Evolutionary conservation across 352 stramenopile genomes (phyloP).

Genomic region (Globisporangium iwayamae): DNA sequence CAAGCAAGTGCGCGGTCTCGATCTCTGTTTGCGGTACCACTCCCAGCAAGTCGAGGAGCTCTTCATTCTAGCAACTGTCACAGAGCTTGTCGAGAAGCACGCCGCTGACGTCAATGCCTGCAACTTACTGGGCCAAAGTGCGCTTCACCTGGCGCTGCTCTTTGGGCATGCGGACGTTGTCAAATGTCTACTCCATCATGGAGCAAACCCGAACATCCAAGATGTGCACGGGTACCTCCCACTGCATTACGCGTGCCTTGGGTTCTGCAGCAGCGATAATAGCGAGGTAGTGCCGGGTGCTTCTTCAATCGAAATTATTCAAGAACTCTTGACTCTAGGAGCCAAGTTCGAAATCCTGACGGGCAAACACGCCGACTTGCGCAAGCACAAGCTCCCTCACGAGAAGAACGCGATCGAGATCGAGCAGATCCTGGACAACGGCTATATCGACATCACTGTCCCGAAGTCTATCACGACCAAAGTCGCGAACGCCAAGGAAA

Average conservation of each 20-base stretch:
- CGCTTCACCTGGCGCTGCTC: constrained; percentile 63
- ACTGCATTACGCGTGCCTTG: constrained; percentile 68
- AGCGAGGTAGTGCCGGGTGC: constrained; percentile 8
- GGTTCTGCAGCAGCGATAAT: constrained; percentile 33
- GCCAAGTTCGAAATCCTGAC: constrained; percentile 22
- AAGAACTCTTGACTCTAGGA: constrained; percentile 28
- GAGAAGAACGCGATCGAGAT: constrained; percentile 58
- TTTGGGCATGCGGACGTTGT: constrained; percentile 46
- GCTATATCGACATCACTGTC: constrained; percentile 27
- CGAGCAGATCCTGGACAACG: constrained; percentile 48
- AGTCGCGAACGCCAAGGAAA: constrained; percentile 28
- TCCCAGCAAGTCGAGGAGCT: constrained; percentile 24
- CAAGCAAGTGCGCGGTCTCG: constrained; percentile 42
- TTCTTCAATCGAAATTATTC: constrained; percentile 26
- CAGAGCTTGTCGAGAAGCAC: constrained; percentile 30
- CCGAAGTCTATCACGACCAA: constrained; percentile 35
- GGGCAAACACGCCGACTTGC: constrained; percentile 38
- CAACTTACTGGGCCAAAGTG: constrained; percentile 60
- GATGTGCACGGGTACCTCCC: constrained; percentile 51
- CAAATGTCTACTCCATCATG: constrained; percentile 35
- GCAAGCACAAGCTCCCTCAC: constrained; percentile 49
- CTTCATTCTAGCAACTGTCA: constrained; percentile 23
- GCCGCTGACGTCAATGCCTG: constrained; percentile 46
- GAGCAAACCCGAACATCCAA: constrained; percentile 58
- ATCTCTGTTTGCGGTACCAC: constrained; percentile 62